Base-by-base conservation (phyloP, 768 basidiomycete genomes). In the Pulveroboletus sp. region DNA sequence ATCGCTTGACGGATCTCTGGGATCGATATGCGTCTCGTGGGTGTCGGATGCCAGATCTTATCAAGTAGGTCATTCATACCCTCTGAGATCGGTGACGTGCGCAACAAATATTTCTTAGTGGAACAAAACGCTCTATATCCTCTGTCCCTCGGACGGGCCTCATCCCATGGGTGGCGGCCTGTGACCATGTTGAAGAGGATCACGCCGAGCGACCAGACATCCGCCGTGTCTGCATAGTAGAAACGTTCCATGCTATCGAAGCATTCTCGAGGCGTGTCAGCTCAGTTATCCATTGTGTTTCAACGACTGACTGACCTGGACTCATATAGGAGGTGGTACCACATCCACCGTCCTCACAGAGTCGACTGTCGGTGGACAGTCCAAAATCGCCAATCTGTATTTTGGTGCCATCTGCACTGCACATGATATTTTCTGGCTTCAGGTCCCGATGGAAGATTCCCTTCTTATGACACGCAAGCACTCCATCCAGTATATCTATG, bases 151-250 rank as follows among this genome's bases (percentile, higher is more conserved):
- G 3, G 15, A 0, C 15, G 36, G 1, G 61, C 58, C 31, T 47
- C 54, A 7, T 53, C 50, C 58, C 61, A 64, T 11, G 61, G 58
- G 18, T 28, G 51, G n/a, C 32, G 27, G 10, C 81, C 81, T 47
- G 84, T 84, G 44, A 88, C 81, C 71, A 95, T 81, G 69, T 91
- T 93, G 62, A 85, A 80, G 44, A 95, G 79, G 56, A 95, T 88
- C 46, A 95, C 76, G 12, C 85, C 86, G 17, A 88, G 65, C 12
- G 86, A 75, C 86, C 86, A 89, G 52, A 86, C 73, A 55, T 89
- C 86, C 15, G 24, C 75, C 27, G 62, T 24, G 39, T 51, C 50
- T 1, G 56, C 52, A 17, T 65, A 54, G 33, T 58, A 58, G 2
- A 8, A 39, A 5, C 43, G 53, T 50, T 71, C 59, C 35, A 69